Percentiles rank a stretch among this genome's conserved stretches.
These are phyloP conservation scores for Lycium barbarum DNA, from an alignment of 257 asterid species.

Conservation along the genomic window DNA sequence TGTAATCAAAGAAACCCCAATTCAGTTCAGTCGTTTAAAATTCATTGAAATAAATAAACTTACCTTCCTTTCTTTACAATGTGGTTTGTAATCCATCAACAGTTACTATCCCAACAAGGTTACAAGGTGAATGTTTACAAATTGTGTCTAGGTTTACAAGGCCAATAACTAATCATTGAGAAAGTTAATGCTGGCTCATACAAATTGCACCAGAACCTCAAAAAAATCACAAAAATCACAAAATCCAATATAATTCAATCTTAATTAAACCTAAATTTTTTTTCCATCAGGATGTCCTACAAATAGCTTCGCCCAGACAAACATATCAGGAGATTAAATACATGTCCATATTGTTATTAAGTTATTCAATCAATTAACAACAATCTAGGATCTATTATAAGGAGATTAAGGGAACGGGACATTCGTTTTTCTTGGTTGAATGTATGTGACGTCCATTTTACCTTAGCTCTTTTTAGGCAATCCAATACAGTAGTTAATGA, in stretches of 20 bases:
- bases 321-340: neutral
- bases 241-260: neutral
- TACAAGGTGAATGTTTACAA: too few relatives aligned
- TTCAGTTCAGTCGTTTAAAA: neutral
- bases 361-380: too few relatives aligned
- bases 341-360: too few relatives aligned
- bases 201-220: neutral
- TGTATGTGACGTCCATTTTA: neutral
- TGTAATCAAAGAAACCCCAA: slow-evolving; percentile 8
- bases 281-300: neutral
- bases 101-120: neutral
- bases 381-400: neutral
- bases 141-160: too few relatives aligned
- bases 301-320: neutral
- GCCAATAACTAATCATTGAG: too few relatives aligned
- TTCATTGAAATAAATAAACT: slow-evolving; percentile 4
- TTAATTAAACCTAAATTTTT: neutral
- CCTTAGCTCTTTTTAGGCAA: too few relatives aligned
- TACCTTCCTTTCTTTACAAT: neutral
- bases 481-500: neutral
- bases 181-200: neutral
- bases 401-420: neutral
- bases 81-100: too few relatives aligned
- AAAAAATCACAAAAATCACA: neutral
- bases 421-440: neutral